Percentiles rank a stretch among this genome's conserved stretches.
These are phyloP conservation scores for Verticillium tricorpus DNA, from an alignment of 2,329 filamentous ascomycete species.

Conservation along the genomic window DNA sequence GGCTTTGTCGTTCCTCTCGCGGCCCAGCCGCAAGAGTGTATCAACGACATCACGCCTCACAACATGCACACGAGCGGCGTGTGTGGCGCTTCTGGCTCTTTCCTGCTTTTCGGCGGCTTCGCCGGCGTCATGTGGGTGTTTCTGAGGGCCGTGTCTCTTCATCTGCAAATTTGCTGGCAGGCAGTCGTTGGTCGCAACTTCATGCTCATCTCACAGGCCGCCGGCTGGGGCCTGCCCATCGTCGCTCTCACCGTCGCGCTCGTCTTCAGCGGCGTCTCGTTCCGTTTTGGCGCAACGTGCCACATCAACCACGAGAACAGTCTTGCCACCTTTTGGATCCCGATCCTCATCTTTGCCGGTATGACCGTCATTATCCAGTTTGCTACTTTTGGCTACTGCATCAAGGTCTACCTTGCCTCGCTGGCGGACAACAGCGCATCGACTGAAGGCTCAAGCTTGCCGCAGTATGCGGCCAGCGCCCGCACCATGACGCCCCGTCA, in stretches of 20 bases:
- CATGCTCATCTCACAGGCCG: conserved; percentile 76
- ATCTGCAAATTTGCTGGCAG: conserved; percentile 98
- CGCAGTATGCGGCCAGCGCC: conserved; percentile 71
- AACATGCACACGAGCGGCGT: conserved; percentile 79
- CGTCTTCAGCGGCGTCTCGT: conserved; percentile 85
- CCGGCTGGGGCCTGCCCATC: conserved; percentile 81
- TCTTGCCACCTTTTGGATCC: conserved; percentile 84
- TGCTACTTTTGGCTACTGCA: conserved; percentile 83
- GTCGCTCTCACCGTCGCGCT: conserved; percentile 73
- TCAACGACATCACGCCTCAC: conserved; percentile 85
- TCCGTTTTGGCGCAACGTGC: conserved; percentile 85
- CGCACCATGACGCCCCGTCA: conserved; percentile 76
- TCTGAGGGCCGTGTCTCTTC: conserved; percentile 82
- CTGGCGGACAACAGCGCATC: conserved; percentile 68
- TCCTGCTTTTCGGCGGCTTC: conserved; percentile 83
- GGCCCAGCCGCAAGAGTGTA: conserved; percentile 74
- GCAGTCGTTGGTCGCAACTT: conserved; percentile 82
- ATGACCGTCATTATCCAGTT: conserved; percentile 77
- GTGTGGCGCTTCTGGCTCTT: conserved; percentile 83
- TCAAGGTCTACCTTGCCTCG: conserved; percentile 88
- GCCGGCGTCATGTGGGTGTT: conserved; percentile 86
- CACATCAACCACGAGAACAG: conserved; percentile 91
- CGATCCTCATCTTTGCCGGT: conserved; percentile 72
- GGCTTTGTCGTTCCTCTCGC: conserved; percentile 88
- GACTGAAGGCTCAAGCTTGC: conserved; percentile 67